These are phyloP conservation scores for Monilinia laxa DNA, from an alignment of 2,329 filamentous ascomycete genomes.

Conservation along the genomic window DNA sequence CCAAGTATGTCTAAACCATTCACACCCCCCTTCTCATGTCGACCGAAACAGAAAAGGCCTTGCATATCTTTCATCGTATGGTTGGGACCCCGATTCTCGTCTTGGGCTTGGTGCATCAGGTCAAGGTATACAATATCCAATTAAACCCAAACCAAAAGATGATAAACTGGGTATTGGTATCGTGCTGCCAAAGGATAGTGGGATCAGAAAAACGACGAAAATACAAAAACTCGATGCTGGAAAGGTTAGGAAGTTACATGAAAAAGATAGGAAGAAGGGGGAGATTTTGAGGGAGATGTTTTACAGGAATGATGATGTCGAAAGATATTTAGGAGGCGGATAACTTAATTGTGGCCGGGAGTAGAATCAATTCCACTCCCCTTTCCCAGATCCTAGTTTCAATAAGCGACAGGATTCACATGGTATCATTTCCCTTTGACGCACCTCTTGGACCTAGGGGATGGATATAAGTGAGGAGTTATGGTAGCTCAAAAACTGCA, in stretches of 20 bases:
- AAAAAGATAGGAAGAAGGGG: constrained; percentile 60
- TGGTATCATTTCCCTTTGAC: neutral
- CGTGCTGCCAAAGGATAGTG: constrained; percentile 42
- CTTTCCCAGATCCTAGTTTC: neutral
- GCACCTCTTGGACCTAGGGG: too few relatives aligned
- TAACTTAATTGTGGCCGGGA: neutral
- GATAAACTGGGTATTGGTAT: constrained; percentile 73
- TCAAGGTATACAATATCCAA: constrained; percentile 69
- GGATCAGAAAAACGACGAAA: constrained; percentile 45
- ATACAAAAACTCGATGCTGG: constrained; percentile 64
- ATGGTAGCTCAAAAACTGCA: neutral
- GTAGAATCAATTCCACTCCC: neutral
- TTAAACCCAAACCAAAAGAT: constrained; percentile 68
- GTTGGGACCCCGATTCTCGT: constrained; percentile 73
- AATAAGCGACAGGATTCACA: neutral
- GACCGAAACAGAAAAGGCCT: constrained; percentile 71
- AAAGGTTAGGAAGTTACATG: constrained; percentile 61
- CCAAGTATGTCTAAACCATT: constrained; percentile 67
- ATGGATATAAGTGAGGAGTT: neutral
- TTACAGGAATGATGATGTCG: constrained; percentile 71
- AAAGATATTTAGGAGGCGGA: constrained; percentile 55
- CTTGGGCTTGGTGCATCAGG: constrained; percentile 68
- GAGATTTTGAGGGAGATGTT: constrained; percentile 69
- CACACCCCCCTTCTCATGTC: constrained; percentile 69
- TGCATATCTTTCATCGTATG: constrained; percentile 62